Base-by-base conservation (phyloP, 495 filamentous ascomycete genomes). In the Penicillium lagena region DNA sequence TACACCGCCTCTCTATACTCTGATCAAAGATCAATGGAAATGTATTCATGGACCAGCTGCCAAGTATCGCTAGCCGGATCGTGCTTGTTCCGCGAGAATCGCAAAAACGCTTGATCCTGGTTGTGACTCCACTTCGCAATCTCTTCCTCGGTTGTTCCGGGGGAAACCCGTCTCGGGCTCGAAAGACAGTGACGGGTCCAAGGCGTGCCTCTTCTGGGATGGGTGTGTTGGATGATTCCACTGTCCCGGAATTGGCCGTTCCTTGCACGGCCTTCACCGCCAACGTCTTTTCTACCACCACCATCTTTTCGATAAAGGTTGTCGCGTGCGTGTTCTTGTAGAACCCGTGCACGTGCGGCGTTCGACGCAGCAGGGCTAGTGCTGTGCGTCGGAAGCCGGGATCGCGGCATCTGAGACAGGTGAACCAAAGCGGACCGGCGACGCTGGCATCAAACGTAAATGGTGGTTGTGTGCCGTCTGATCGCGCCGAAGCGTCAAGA, bases 181-280 rank as follows among this genome's bases (percentile, higher is more conserved):
- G 45, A 38, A 68, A 62, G 6, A 61, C 33, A 35, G 46, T 37
- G 37, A 58, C 49, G 1, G 56, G 54, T 4, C 39, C 42, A 37
- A 67, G 44, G 2, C 63, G 63, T 17, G 60, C 61, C 37, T 65
- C 63, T 46, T 59, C 56, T 1, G 61, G 57, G 12, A 67, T 46
- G 0, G 10, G n/a, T 33, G 47, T n/a, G 11, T 35, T 12, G 8
- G 38, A 4, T 13, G 28, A 15, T 13, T 28, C 15, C 10, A 15
- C 5, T 36, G 27, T 10, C 10, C 4, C 22, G n/a, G 7, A 7
- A 6, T n/a, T 27, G 12, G 13, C 0, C 2, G 7, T 14, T 40
- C 13, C 15, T 29, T 33, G 29, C 12, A 7, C 7, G 29, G 43
- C 22, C 38, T 14, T 12, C 22, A 35, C 22, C 22, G 22, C 22